These are phyloP conservation scores for Diaporthe destruens DNA, from an alignment of 2,329 filamentous ascomycete genomes.

Conservation along the genomic window DNA sequence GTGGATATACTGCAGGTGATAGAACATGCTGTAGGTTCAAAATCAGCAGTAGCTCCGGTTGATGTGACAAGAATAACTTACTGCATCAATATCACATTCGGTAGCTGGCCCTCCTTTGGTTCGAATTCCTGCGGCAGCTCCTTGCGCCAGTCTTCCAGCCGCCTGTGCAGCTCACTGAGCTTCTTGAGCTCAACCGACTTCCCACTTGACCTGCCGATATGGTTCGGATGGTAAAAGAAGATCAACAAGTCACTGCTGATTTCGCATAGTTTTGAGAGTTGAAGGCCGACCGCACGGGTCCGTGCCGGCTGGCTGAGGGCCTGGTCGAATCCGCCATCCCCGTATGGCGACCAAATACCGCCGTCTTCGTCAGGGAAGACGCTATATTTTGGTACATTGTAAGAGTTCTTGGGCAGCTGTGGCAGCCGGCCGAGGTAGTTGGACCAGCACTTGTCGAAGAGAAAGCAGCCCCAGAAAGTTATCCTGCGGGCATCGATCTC, in stretches of 20 bases:
- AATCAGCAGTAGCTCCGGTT: neutral
- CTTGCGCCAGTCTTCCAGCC: slow-evolving; percentile 90
- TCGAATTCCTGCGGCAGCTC: slow-evolving; percentile 88
- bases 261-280: slow-evolving; percentile 87
- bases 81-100: slow-evolving; percentile 85
- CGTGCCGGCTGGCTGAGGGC: slow-evolving; percentile 82
- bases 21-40: slow-evolving; percentile 84
- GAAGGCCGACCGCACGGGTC: slow-evolving; percentile 83
- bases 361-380: slow-evolving; percentile 92
- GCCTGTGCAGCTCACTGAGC: slow-evolving; percentile 89
- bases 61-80: slow-evolving; percentile 64
- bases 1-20: slow-evolving; percentile 94
- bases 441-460: slow-evolving; percentile 99
- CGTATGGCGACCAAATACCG: slow-evolving; percentile 88
- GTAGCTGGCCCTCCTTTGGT: slow-evolving; percentile 87
- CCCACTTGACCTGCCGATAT: slow-evolving; percentile 72
- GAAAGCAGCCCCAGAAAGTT: slow-evolving; percentile 97
- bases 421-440: slow-evolving; percentile 95
- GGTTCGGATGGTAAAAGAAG: slow-evolving; percentile 89
- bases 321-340: slow-evolving; percentile 82
- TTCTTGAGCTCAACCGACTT: slow-evolving; percentile 92
- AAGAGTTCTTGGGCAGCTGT: slow-evolving; percentile 82
- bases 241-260: slow-evolving; percentile 92
- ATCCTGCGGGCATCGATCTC: slow-evolving; percentile 91
- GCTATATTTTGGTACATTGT: slow-evolving; percentile 89